Evolutionary conservation across 129 eudicot genomes (phyloP).

Genomic region (Gnaphalium uliginosum): DNA sequence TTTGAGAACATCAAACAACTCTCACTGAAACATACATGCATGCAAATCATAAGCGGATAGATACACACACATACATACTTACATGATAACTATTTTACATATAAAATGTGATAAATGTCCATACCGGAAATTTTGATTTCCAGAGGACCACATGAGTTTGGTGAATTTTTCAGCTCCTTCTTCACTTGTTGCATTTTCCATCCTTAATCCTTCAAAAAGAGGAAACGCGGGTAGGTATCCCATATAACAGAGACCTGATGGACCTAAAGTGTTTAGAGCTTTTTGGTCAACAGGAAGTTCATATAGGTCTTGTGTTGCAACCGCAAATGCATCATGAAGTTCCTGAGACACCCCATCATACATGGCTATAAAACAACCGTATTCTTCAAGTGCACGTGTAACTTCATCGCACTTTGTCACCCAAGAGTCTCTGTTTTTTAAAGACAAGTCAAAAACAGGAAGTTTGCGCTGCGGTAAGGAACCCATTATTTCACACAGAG

Average conservation of each 20-base stretch:
- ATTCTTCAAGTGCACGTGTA: constrained; percentile 42
- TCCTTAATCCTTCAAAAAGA: constrained; percentile 44
- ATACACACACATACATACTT: too few species aligned
- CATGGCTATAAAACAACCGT: constrained; percentile 44
- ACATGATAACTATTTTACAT: too few species aligned
- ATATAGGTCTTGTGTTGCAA: constrained; percentile 34
- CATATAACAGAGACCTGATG: constrained; percentile 40
- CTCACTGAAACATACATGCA: constrained; percentile 17
- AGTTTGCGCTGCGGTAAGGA: constrained; percentile 25
- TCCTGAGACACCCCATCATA: constrained; percentile 33
- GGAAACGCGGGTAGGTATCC: constrained; percentile 33
- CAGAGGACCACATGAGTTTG: constrained; percentile 44
- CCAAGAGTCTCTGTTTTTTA: constrained; percentile 33
- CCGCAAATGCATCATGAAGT: constrained; percentile 31
- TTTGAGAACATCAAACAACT: constrained; percentile 20
- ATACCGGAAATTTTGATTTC: constrained; percentile 36
- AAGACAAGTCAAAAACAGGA: constrained; percentile 41
- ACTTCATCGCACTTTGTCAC: constrained; percentile 28
- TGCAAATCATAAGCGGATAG: too few species aligned
- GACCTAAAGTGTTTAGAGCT: constrained; percentile 18
- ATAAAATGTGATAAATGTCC: too few species aligned
- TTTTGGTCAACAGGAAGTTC: constrained; percentile 45
- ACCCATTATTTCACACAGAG: neutral
- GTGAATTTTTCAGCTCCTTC: constrained; percentile 35
- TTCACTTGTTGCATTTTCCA: constrained; percentile 33